Base-by-base conservation (phyloP, 495 filamentous ascomycete genomes). In the Neurospora terricola region DNA sequence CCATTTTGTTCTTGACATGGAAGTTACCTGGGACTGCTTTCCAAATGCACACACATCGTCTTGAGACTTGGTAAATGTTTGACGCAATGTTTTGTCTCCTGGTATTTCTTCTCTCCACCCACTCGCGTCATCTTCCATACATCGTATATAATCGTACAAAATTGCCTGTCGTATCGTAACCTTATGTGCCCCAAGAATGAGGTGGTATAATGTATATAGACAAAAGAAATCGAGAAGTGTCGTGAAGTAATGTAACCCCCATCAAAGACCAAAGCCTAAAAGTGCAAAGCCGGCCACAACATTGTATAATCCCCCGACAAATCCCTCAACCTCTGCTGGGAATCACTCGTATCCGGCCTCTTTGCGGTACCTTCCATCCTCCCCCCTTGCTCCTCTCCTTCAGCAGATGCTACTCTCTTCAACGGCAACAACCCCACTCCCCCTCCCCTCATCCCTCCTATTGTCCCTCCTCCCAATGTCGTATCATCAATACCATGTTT, bases 401-500 rank as follows among this genome's bases (percentile, higher is more conserved):
- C 72, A 16, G 76, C 73, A 37, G 72, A 73, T 11, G 72, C 73
- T 10, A 73, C 72, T 27, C 75, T 72, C 43, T 79, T 80, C n/a
- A 73, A 69, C 8, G 77, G 74, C 68, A 76, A 21, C 70, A 75
- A 39, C 36, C 27, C 45, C 38, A 23, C 6, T 23, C 21, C 70
- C 6, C 18, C 12, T n/a, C n/a, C 23, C 10, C 30, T 11, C 27
- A 27, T 12, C 14, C 39, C 12, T 2, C 16, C 42, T 36, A 0
- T 6, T n/a, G 0, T n/a, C 3, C 27, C 71, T 36, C 36, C 37
- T 21, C 34, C 27, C 6, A 42, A 10, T 45, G 27, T 34, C 2
- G 69, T 39, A 18, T 81, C 80, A 12, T 82, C 80, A 59, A 81
- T 78, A 16, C 78, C 77, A 66, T 82, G 80, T 72, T 82, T 82